Evolutionary conservation across 257 asterid genomes (phyloP), one percentile per base, ranked within the genome.

Genomic region (Solanum lycopersicoides): DNA sequence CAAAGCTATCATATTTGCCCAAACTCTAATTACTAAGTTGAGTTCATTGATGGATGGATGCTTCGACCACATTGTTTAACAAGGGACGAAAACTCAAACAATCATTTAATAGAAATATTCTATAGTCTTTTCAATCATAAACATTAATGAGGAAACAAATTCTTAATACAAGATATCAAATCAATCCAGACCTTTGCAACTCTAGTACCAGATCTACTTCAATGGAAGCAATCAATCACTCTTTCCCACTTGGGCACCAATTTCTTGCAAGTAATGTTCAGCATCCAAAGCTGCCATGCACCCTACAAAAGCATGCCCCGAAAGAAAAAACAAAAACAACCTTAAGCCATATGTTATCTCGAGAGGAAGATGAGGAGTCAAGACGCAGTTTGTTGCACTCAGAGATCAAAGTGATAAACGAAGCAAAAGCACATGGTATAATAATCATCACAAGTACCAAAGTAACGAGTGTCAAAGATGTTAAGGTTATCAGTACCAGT

Each of bases 231-330:
- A 86, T 96, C 94, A 96, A 89, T 96, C 98, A 86, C 96, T 94
- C 98, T 94, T 96, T 89, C 98, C 99, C 95, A 90, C 96, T 91
- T 94, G 98, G 34, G 98, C 83, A 87, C 96, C 96, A 85, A 93
- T 91, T 87, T 92, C 98, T 88, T 96, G 99, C 90, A 96, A 94
- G 91, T 94, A 96, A 90, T 96, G 99, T 90, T 96, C 98, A 32
- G 99, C 99, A 90, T 96, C 98, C 82, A 96, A 89, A 56, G 99
- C 99, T 63, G 98, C 98, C 98, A 96, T 96, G 92, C 98, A 96
- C 66, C 99, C 98, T 96, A 92, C 94, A 91, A 63, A 63, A 47
- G 85, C 42, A 80, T 30, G 44, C 68, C 68, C 25, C 68, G 16
- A 10, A 30, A 30, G 12, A 47, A 39, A n/a, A 13, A 23, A 41